These are phyloP conservation scores for Trapa bicornis DNA, from an alignment of 345 rosid genomes.

Conservation along the genomic window DNA sequence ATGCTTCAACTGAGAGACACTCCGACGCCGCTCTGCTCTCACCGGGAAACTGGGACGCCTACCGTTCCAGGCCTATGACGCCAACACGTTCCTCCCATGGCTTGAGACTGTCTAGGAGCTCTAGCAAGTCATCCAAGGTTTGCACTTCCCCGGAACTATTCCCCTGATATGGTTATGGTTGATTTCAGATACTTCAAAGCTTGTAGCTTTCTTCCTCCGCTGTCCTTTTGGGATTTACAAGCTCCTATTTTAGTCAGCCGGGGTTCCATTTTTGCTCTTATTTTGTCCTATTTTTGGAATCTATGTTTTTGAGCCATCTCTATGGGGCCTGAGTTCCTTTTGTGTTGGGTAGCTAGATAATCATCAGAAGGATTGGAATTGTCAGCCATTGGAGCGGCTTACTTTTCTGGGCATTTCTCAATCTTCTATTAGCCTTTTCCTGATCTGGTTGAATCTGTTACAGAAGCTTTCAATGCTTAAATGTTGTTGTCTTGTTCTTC, in stretches of 20 bases:
- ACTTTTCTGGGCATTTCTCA: not conserved
- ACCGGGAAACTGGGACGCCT: slow-evolving; percentile 38
- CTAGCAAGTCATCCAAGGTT: slow-evolving; percentile 88
- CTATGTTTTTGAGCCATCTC: not conserved
- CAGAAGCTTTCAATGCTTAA: not conserved
- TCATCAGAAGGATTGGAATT: not conserved
- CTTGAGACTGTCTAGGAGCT: slow-evolving; percentile 42
- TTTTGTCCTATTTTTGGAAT: not conserved
- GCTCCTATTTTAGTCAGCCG: not conserved
- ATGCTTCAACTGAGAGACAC: slow-evolving; percentile 41
- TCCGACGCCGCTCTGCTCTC: slow-evolving; percentile 81
- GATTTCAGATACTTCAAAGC: not conserved
- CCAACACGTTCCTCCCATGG: slow-evolving; percentile 74
- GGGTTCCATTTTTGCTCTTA: not conserved
- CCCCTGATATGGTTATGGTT: slow-evolving; percentile 5
- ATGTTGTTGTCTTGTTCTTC: not conserved
- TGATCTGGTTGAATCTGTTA: not conserved
- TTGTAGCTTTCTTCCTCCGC: not conserved
- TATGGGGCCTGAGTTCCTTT: not conserved
- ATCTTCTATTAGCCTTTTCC: not conserved
- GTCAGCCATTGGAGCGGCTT: not conserved
- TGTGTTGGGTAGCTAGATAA: not conserved
- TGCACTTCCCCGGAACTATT: slow-evolving; percentile 3
- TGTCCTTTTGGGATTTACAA: not conserved
- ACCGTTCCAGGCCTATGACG: slow-evolving; percentile 48